phyloP scores from a whole-genome alignment of 2,329 filamentous ascomycete genomes.

The Alternaria sp. region DNA sequence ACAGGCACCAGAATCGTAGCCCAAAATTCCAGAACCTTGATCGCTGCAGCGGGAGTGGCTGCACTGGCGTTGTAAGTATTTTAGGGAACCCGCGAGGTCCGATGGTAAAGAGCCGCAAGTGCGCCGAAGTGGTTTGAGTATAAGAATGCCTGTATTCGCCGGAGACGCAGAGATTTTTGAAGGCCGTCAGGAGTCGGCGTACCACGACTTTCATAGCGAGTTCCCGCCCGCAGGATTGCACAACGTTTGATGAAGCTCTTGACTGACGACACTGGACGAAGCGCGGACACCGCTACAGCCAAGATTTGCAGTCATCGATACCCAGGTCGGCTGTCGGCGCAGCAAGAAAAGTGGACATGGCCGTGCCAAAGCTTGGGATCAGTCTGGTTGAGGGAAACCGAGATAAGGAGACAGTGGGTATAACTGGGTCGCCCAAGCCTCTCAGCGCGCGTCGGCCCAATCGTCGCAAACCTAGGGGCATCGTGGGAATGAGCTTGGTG shows the following conservation, averaged over 20 bases:
- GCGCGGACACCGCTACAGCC: slow-evolving; percentile 23
- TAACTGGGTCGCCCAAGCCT: slow-evolving; percentile 42
- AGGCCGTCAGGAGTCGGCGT: slow-evolving; percentile 1
- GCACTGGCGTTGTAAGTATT: slow-evolving; percentile 27
- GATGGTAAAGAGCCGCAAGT: slow-evolving; percentile 19
- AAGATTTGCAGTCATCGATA: slow-evolving; percentile 36
- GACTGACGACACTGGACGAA: slow-evolving; percentile 34
- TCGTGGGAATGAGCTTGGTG: slow-evolving; percentile 27
- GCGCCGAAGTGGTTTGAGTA: slow-evolving; percentile 17
- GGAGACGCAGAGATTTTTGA: slow-evolving; percentile 17
- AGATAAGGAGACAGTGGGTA: slow-evolving; percentile 48
- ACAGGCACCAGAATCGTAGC: slow-evolving; percentile 24
- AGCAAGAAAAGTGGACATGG: slow-evolving; percentile 42
- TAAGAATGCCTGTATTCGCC: slow-evolving; percentile 23
- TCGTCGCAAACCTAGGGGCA: slow-evolving; percentile 28
- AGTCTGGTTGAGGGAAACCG: slow-evolving; percentile 39
- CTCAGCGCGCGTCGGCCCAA: slow-evolving; percentile 38
- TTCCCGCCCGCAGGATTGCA: slow-evolving; percentile 7
- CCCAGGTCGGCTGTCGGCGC: slow-evolving; percentile 29
- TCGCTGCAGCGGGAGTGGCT: slow-evolving; percentile 40
- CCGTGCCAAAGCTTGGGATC: slow-evolving; percentile 32
- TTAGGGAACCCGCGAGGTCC: slow-evolving; percentile 25
- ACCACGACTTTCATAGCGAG: slow-evolving; percentile 13
- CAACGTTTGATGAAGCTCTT: slow-evolving; percentile 19
- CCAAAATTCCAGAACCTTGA: slow-evolving; percentile 25